Percentiles rank a stretch among this genome's conserved stretches.
phyloP scores from a whole-genome alignment of 495 filamentous ascomycete species.

The Lineolata rhizophorae region DNA sequence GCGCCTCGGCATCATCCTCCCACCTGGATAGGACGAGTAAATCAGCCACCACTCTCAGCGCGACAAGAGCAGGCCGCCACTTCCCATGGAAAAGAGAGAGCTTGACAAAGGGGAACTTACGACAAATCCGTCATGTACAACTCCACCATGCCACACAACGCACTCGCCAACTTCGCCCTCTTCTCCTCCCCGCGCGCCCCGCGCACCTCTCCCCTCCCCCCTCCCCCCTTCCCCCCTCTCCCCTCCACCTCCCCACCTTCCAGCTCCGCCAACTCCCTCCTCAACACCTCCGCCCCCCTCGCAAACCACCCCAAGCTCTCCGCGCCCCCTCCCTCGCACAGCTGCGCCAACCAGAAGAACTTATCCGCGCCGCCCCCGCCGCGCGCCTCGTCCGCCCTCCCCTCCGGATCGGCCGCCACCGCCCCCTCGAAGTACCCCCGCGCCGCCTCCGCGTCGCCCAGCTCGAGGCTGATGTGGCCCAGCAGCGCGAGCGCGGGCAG shows the following conservation, averaged over 20 bases:
- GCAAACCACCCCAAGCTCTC: constrained; percentile 80
- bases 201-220: too few species aligned
- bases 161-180: constrained; percentile 55
- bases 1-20: constrained; percentile 68
- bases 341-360: constrained; percentile 86
- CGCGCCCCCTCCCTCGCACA: constrained; percentile 65
- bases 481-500: constrained; percentile 55
- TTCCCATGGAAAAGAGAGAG: neutral
- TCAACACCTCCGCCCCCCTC: constrained; percentile 48
- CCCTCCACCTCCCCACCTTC: constrained; percentile 22
- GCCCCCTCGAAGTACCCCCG: constrained; percentile 45
- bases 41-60: neutral
- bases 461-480: constrained; percentile 66
- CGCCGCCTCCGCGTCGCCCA: constrained; percentile 57
- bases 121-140: constrained; percentile 97
- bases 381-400: constrained; percentile 30
- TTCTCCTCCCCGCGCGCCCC: constrained; percentile 29
- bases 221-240: too few species aligned
- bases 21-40: constrained; percentile 25
- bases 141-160: constrained; percentile 75
- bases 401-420: constrained; percentile 49
- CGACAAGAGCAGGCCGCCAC: neutral
- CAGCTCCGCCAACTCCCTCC: constrained; percentile 35
- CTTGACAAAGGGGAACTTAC: constrained; percentile 20
- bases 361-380: constrained; percentile 84